Base-by-base conservation (phyloP, 2,329 filamentous ascomycete species). In the Pseudocercospora cruenta region DNA sequence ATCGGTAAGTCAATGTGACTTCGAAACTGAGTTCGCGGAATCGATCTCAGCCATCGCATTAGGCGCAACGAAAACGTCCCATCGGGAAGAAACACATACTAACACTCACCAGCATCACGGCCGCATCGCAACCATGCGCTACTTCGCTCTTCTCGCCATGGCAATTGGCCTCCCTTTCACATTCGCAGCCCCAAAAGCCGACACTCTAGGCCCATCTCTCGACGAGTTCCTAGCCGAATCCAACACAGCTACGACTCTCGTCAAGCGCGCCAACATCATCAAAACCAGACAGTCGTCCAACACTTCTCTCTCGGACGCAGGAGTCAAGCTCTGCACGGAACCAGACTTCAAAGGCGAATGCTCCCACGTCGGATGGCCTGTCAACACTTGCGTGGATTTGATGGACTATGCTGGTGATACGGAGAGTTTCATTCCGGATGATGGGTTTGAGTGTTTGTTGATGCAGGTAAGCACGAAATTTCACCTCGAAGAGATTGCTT, bases 321-420 rank as follows among this genome's bases (percentile, higher is more conserved):
- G 81, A 62, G 78, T 79, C 2, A n/a, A 77, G 70, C 53, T 67
- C 47, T 73, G 71, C 66, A 70, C 70, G 16, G 66, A 67, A n/a
- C 63, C 63, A 5, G 59, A 70, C n/a, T 73, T 78, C 21, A 75
- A 47, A 31, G 73, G 73, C 54, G 53, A 70, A 55, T 73, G 71
- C 60, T 54, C 59, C 28, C 67, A 70, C 16, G 65, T 70, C 22
- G 65, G 69, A 21, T 73, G 69, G 68, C 71, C 72, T 14, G 51
- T 73, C 16, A 69, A 74, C 36, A 61, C 51, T 7, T 76, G 73
- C 60, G 71, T 75, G 9, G 60, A 68, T 45, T 60, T 76, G 59
- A 69, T 69, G 28, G 73, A 70, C 22, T 76, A 74, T 64, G 69
- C 72, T 8, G 71, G 73, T 8, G 60, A 69, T 24, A 69, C 68